Base-by-base conservation (phyloP, 2,329 filamentous ascomycete species). In the Fusarium zealandicum region DNA sequence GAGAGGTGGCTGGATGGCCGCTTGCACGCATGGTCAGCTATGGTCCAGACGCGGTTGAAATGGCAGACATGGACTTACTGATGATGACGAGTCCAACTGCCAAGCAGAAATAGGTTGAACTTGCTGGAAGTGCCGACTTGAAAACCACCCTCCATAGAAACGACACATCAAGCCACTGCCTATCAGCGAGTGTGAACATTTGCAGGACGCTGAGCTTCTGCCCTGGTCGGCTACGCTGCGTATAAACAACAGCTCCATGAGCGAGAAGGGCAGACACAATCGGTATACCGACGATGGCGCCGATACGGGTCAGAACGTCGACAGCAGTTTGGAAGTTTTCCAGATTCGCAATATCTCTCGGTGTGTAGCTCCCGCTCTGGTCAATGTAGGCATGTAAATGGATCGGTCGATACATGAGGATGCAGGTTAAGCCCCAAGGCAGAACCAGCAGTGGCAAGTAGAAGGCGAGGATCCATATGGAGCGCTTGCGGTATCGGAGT, bases 341-440 rank as follows among this genome's bases (percentile, higher is more conserved):
- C 36, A 43, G 33, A n/a, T 8, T 12, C 0, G 11, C 9, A 3
- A 53, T 5, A 11, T 61, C 32, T 3, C 1, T 4, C 1, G 35
- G 40, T 6, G 39, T 41, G 8, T 50, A 17, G 12, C 32, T 51
- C 9, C 42, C 59, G 1, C 14, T 3, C 6, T 54, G 59, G 25
- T 56, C 41, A 8, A 55, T 22, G 30, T 59, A 65, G 4, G 53
- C 49, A 5, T n/a, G 3, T 12, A 35, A 41, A n/a, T 37, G 31
- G 13, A 61, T 36, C 1, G 48, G 59, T 2, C 52, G 55, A 2
- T n/a, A 45, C 58, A 64, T 65, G 14, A 55, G 35, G n/a, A 59
- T 8, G 18, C 44, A 39, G 11, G 42, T 61, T 4, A 65, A 16
- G 2, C 31, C 28, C 46, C 54, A 64, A 4, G 38, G 51, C 1